Base-by-base conservation (phyloP, 441 rosid genomes). In the Rhodomyrtus psidioides region DNA sequence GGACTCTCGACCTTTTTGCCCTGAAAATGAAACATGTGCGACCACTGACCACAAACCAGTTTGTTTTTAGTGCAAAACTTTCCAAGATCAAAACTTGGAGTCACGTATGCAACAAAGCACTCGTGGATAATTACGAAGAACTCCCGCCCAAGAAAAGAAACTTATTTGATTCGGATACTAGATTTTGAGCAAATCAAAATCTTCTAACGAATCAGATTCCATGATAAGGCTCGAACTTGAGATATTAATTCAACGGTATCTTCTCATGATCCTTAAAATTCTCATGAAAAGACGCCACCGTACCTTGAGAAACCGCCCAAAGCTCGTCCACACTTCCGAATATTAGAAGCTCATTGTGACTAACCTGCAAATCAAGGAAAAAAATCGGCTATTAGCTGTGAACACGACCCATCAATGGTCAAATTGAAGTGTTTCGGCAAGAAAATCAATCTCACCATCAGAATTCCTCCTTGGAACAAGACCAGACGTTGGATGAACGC, bases 401-500 rank as follows among this genome's bases (percentile, higher is more conserved):
- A 30, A 62, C 13, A 30, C 13, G 2, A 30, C 28, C 13, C 6
- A 16, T 17, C 42, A 17, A 7, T 8, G 3, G 42, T 62, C 13
- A 62, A 16, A 30, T 62, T 30, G 6, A 62, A 62, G 42, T 62
- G 34, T 28, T 26, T 62, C 1, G 44, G 13, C 74, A 62, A 16
- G 27, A 62, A 60, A 59, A 60, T 27, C 74, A 60, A 60, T 16
- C 42, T 60, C 74, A 62, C 74, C 24, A 8, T 62, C 3, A 24
- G 24, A 62, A 2, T 16, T 4, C 42, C 34, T 62, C 13, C 42
- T 62, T n/a, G 34, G 34, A 59, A 59, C 34, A 13, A 59, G 34
- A 59, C 65, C 9, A 51, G 53, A 51, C 15, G 4, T 51, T n/a
- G 0, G 0, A 6, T n/a, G 65, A 58, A 4, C 0, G 9, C 34